phyloP scores from a whole-genome alignment of 1,139 yeast genomes.

The Scheffersomyces quercinus region DNA sequence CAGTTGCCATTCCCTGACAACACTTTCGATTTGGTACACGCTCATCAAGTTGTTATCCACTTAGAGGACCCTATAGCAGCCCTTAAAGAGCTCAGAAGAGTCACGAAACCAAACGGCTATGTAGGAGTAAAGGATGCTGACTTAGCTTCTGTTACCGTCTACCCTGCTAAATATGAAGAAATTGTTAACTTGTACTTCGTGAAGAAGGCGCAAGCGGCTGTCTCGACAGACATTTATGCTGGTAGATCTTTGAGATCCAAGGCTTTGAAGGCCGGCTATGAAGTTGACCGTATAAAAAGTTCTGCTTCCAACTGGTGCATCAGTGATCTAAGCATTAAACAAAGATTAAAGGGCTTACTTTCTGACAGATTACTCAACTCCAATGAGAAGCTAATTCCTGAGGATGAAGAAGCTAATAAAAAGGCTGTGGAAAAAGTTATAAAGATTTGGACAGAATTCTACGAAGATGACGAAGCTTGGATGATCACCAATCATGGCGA shows the following conservation, averaged over 20 bases:
- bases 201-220: constrained; percentile 6
- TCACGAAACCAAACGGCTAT: constrained; percentile 9
- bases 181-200: constrained; percentile 10
- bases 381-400: constrained; percentile 8
- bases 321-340: constrained; percentile 2
- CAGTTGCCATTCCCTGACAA: constrained; percentile 34
- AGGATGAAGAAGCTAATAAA: constrained; percentile 10
- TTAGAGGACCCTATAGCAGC: constrained; percentile 26
- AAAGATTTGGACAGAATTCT: constrained; percentile 16
- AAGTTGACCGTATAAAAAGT: constrained; percentile 9
- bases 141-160: constrained; percentile 14
- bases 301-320: constrained; percentile 18
- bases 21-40: constrained; percentile 37
- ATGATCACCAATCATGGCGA: constrained; percentile 16
- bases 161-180: constrained; percentile 20
- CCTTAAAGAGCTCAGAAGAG: constrained; percentile 9
- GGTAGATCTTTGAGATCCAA: constrained; percentile 17
- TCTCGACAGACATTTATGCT: constrained; percentile 15
- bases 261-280: constrained; percentile 23
- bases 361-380: constrained; percentile 13
- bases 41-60: constrained; percentile 42
- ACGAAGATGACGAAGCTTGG: constrained; percentile 13
- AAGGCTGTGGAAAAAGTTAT: constrained; percentile 4
- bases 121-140: constrained; percentile 37
- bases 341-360: too few species aligned